These are phyloP conservation scores for Parastagonospora nodorum DNA, from an alignment of 2,329 filamentous ascomycete species.

Conservation along the genomic window DNA sequence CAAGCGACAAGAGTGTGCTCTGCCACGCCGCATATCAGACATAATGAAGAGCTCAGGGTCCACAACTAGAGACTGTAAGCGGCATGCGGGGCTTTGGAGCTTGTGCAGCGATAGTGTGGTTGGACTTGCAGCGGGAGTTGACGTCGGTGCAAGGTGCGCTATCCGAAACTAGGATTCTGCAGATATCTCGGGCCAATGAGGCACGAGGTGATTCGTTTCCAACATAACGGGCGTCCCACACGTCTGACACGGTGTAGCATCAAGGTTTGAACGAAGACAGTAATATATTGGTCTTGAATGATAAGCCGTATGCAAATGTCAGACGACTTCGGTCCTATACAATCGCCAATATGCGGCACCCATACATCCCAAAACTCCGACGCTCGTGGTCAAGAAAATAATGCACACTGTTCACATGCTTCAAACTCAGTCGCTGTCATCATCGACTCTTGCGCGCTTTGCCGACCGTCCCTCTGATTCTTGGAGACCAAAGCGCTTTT, in stretches of 20 bases:
- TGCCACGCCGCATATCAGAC: not conserved
- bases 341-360: not conserved
- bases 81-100: constrained; percentile 19
- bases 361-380: not conserved
- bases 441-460: constrained; percentile 80
- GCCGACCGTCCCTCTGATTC: constrained; percentile 59
- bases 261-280: no score
- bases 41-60: constrained; percentile 6
- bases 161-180: constrained; percentile 16
- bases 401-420: constrained; percentile 8
- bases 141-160: constrained; percentile 20
- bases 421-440: constrained; percentile 57
- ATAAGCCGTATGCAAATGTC: no score
- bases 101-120: constrained; percentile 2
- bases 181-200: constrained; percentile 11
- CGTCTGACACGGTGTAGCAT: no score
- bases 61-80: constrained; percentile 1
- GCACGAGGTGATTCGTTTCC: not conserved
- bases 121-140: constrained; percentile 18
- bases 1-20: not conserved
- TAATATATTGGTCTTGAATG: no score
- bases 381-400: not conserved
- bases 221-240: no score
- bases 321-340: no score
- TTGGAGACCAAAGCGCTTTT: constrained; percentile 78